Conservation (phyloP, 192 early-diverging fungal species). For the Physocladia obscura region DNA sequence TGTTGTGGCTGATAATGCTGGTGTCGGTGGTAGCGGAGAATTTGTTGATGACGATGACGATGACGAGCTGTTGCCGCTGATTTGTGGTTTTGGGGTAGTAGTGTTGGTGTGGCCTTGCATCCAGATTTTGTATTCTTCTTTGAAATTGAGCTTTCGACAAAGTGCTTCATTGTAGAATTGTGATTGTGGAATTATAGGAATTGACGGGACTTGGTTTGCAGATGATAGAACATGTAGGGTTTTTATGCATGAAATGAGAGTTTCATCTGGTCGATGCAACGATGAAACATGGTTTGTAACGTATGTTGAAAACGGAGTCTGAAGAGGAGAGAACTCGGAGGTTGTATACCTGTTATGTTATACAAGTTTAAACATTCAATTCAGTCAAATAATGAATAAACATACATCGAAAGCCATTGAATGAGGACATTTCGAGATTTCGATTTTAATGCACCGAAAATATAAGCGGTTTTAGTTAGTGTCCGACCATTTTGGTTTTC, state of each 20-base stretch:
- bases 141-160: conserved; percentile 61
- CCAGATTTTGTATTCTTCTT: conserved; percentile 77
- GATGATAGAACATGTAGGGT: conserved; percentile 49
- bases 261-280: conserved; percentile 39
- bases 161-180: conserved; percentile 50
- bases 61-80: neutral
- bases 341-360: conserved; percentile 32
- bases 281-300: conserved; percentile 50
- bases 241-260: conserved; percentile 52
- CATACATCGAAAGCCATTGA: conserved; percentile 51
- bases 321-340: conserved; percentile 39
- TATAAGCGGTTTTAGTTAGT: conserved; percentile 39
- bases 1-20: neutral
- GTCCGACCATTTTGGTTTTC: conserved; percentile 48
- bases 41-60: too few species aligned
- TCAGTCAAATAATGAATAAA: neutral
- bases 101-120: conserved; percentile 30
- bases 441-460: conserved; percentile 43
- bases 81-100: conserved; percentile 27
- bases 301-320: conserved; percentile 51
- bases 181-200: conserved; percentile 40
- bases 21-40: neutral
- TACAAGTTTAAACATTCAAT: too few species aligned
- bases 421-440: conserved; percentile 37
- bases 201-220: conserved; percentile 52